A percentile compares a stretch with the other conserved stretches of the same genome.
Conservation (phyloP, 192 early-diverging fungal genomes). For the Backusella luteola region DNA sequence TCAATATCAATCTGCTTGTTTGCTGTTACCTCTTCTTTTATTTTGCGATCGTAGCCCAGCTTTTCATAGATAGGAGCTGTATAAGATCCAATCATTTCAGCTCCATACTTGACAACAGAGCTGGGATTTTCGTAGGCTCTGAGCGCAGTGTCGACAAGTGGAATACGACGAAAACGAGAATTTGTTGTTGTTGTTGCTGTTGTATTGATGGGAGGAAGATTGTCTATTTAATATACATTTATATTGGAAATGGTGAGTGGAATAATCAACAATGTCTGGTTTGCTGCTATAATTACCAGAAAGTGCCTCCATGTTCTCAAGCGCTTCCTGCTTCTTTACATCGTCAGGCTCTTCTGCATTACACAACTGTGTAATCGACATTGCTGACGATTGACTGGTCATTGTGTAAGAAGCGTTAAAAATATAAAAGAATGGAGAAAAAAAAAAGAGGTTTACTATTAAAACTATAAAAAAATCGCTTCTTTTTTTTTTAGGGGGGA, state of each 20-base stretch:
- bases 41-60: slow-evolving; percentile 41
- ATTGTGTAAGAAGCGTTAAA: not conserved
- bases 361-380: slow-evolving; percentile 16
- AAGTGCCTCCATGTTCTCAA: slow-evolving; percentile 4
- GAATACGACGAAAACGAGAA: slow-evolving; percentile 66
- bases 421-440: not conserved
- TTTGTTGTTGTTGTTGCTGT: not conserved
- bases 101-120: slow-evolving; percentile 63
- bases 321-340: not conserved
- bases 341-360: not conserved
- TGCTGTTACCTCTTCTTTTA: not conserved
- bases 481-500: not conserved
- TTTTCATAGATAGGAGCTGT: slow-evolving; percentile 72
- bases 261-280: not conserved
- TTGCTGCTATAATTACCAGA: not conserved
- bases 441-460: not conserved
- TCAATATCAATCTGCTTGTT: too few species aligned
- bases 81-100: slow-evolving; percentile 75
- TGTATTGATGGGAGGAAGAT: not conserved
- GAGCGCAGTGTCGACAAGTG: slow-evolving; percentile 74
- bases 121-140: slow-evolving; percentile 66
- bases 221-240: not conserved
- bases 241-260: not conserved
- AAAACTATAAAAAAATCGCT: too few species aligned
- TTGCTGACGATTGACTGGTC: slow-evolving; percentile 9